A percentile compares a stretch with the other conserved stretches of the same genome.
These are phyloP conservation scores for Sonneratia alba DNA, from an alignment of 345 rosid genomes.

Conservation along the genomic window DNA sequence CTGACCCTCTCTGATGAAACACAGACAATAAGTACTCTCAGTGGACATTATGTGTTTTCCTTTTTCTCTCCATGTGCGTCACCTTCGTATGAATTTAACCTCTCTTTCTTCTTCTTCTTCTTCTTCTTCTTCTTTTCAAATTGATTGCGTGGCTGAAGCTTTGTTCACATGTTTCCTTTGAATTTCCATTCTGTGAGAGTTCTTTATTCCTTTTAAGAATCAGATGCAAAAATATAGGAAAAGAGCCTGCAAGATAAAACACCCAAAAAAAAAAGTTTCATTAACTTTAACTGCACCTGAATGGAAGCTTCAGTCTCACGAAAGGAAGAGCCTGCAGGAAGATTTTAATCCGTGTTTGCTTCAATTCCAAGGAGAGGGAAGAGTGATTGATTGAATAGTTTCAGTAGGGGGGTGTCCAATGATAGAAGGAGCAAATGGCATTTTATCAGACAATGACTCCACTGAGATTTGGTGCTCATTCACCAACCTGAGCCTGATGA, in stretches of 20 bases:
- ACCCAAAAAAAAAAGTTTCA: not conserved
- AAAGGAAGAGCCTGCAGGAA: not conserved
- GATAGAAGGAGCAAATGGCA: too few relatives aligned
- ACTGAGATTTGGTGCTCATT: not conserved
- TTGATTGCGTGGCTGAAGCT: not conserved
- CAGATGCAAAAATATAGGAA: not conserved
- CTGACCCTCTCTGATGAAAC: too few relatives aligned
- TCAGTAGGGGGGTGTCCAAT: not conserved
- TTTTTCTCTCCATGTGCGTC: too few relatives aligned
- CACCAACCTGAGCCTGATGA: not conserved
- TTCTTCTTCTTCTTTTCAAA: not conserved
- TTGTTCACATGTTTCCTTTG: not conserved
- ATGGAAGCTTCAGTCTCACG: not conserved
- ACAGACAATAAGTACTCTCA: too few relatives aligned
- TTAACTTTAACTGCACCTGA: not conserved
- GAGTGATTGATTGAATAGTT: not conserved
- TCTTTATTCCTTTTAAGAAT: not conserved
- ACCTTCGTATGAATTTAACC: too few relatives aligned
- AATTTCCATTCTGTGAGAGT: not conserved
- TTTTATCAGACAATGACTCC: too few relatives aligned
- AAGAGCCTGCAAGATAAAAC: not conserved
- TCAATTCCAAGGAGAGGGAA: not conserved
- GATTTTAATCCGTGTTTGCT: not conserved
- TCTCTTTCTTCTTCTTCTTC: too few relatives aligned
- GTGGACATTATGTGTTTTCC: too few relatives aligned